Conservation (phyloP, 2,329 filamentous ascomycete species). For the Gnomoniopsis sp. region DNA sequence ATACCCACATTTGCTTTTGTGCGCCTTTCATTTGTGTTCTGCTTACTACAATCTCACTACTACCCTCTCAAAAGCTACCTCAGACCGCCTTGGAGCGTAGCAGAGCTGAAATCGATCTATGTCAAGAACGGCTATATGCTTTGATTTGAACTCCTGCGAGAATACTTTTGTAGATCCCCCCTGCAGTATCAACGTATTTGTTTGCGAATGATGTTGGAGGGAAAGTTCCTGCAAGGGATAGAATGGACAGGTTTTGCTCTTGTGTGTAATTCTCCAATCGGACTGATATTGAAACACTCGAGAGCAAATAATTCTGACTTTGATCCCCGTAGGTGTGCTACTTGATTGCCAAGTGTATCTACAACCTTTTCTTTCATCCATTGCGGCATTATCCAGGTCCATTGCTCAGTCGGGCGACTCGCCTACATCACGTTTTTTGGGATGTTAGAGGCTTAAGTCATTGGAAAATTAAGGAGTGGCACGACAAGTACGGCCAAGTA, state of each 20-base stretch:
- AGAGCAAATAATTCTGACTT: background rate
- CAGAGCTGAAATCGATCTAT: background rate
- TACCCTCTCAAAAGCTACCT: background rate
- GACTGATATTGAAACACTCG: background rate
- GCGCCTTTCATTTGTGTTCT: background rate
- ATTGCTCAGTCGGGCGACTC: constrained; percentile 18
- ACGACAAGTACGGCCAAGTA: constrained; percentile 10
- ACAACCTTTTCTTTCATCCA: constrained; percentile 21
- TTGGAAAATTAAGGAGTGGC: constrained; percentile 12
- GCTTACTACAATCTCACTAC: background rate
- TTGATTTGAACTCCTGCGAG: too few species aligned
- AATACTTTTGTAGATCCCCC: background rate
- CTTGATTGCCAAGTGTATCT: constrained; percentile 5
- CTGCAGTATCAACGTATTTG: background rate
- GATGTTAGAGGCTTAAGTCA: constrained; percentile 9
- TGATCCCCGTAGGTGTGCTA: background rate
- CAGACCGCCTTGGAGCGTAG: background rate
- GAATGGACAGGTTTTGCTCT: background rate
- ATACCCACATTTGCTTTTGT: background rate
- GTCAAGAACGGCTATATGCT: background rate
- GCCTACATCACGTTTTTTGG: constrained; percentile 6
- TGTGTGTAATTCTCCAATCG: background rate
- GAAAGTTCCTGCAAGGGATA: background rate
- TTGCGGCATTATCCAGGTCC: constrained; percentile 21
- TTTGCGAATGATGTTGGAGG: background rate